These are phyloP conservation scores for Rosa hybrid DNA, from an alignment of 331 rosid genomes.

Conservation along the genomic window DNA sequence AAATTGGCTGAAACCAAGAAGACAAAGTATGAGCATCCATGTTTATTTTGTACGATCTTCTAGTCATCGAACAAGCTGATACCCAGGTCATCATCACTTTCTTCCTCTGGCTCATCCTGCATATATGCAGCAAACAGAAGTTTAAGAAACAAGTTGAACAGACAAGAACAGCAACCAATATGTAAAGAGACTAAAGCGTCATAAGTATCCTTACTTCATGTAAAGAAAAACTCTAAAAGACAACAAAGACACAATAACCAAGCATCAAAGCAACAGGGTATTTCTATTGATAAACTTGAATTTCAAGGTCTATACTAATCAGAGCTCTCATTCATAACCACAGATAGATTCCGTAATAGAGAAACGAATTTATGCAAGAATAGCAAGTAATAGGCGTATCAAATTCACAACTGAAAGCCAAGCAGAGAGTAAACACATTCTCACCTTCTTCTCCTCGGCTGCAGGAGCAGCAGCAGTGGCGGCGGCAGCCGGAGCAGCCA, in stretches of 20 bases:
- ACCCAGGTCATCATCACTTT: slow-evolving; percentile 63
- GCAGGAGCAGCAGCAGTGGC: slow-evolving; percentile 40
- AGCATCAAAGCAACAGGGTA: neutral
- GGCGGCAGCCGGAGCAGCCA: slow-evolving; percentile 31
- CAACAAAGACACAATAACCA: neutral
- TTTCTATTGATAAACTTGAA: no score
- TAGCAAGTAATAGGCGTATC: neutral
- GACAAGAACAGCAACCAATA: neutral
- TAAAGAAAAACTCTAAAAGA: no score
- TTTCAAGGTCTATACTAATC: neutral
- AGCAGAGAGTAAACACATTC: neutral
- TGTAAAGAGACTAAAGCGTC: no score
- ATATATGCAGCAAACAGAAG: slow-evolving; percentile 14
- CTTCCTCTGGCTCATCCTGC: slow-evolving; percentile 72
- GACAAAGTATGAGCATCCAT: slow-evolving; percentile 11
- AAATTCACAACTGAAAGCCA: neutral
- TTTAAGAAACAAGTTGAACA: neutral
- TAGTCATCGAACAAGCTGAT: slow-evolving; percentile 56
- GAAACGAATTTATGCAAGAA: neutral
- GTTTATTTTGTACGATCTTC: neutral
- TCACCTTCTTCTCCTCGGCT: slow-evolving; percentile 58
- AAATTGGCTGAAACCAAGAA: slow-evolving; percentile 4
- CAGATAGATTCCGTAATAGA: no score
- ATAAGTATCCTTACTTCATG: no score
- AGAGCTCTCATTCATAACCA: neutral